Conservation (phyloP, 768 basidiomycete species). For the Boletus bicolor region DNA sequence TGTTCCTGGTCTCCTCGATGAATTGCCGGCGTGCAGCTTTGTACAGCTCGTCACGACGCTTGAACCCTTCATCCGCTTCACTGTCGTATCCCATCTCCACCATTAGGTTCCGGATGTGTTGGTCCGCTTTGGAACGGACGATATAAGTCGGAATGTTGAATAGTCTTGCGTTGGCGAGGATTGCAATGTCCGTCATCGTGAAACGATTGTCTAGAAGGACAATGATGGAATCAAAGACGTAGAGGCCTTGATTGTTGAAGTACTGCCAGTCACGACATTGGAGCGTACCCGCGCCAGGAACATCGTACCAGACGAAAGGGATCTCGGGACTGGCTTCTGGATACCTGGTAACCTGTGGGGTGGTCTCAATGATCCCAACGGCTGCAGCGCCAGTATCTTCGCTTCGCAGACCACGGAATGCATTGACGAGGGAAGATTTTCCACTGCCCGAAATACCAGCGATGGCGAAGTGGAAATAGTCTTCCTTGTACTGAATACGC, state of each 20-base stretch:
- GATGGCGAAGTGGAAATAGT: background rate
- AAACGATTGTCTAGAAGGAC: background rate
- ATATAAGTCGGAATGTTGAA: background rate
- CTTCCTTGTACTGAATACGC: background rate
- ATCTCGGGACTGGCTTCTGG: background rate
- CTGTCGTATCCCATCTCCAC: background rate
- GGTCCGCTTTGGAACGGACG: background rate
- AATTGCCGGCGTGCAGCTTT: conserved; percentile 18
- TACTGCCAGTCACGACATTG: background rate
- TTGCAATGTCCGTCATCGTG: background rate
- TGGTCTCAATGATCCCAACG: background rate
- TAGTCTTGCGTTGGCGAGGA: background rate
- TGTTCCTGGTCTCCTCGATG: conserved; percentile 17
- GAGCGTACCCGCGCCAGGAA: background rate
- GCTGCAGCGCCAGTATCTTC: background rate
- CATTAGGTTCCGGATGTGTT: background rate
- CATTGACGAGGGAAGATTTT: background rate
- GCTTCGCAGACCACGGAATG: background rate
- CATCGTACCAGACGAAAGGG: background rate
- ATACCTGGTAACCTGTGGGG: background rate
- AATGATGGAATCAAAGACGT: background rate
- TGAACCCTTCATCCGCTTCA: background rate
- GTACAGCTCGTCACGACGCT: background rate
- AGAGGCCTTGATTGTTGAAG: background rate
- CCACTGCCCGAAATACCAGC: background rate